Base-by-base conservation (phyloP, 441 rosid genomes). In the Croton laevigatus region DNA sequence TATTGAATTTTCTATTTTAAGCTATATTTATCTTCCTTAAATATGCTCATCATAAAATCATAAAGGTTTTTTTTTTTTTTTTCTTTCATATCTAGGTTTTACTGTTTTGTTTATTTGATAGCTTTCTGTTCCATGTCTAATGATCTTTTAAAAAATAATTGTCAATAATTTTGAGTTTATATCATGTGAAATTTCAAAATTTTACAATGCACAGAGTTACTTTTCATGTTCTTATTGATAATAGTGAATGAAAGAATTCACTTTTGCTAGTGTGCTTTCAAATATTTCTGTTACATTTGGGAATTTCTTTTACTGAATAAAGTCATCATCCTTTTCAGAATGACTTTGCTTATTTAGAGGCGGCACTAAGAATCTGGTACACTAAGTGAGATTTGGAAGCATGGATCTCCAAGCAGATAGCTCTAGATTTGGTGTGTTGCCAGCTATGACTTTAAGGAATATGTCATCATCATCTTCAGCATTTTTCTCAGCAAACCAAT, bases 401-500 rank as follows among this genome's bases (percentile, higher is more conserved):
- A 90, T 92, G 97, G 97, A 89, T 80, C 71, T 75, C 52, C 81
- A 73, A 75, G 97, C 84, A 78, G 94, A 90, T 74, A 94, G 90
- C 76, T 79, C 85, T 40, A 85, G 94, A 78, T 85, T 85, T 52
- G 87, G 81, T 40, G 76, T 79, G 0, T 71, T 89, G 40, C 89
- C 88, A 5, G 70, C 72, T 62, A 76, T 82, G 42, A 87, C 97
- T 2, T 67, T 78, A 0, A 83, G 94, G 77, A 89, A 85, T 73
- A 81, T 89, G 91, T 91, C 96, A 10, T 91, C 98, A 6, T 92
- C 95, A 0, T 93, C 98, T 1, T 91, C 97, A 3, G 86, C 87
- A 77, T 92, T 92, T 84, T 87, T 87, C 81, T 94, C 99, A 1
- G 99, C 97, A 2, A 92, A 87, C 61, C 99, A 94, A 72, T 94